phyloP scores from a whole-genome alignment of 108 stramenopile genomes.

The Nannochloropsis gaditana region DNA sequence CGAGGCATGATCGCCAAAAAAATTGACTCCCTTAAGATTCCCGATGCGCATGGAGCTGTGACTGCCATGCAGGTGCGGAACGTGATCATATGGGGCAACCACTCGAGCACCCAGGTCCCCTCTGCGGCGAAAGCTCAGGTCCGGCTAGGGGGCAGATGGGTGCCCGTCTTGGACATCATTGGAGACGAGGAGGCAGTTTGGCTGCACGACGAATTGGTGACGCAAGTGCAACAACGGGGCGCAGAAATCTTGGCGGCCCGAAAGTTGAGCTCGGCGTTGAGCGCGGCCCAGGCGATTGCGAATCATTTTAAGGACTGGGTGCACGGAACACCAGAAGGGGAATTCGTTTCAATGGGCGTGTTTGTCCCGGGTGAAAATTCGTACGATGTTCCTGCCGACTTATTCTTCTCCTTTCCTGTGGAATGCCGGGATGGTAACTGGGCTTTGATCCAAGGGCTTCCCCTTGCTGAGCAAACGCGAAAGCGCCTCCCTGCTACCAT shows the following conservation, averaged over 20 bases:
- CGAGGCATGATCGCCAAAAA: slow-evolving; percentile 36
- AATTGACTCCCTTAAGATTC: background rate
- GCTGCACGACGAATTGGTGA: slow-evolving; percentile 41
- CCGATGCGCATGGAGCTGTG: slow-evolving; percentile 45
- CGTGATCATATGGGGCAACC: slow-evolving; percentile 65
- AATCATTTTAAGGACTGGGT: slow-evolving; percentile 59
- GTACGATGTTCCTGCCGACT: slow-evolving; percentile 55
- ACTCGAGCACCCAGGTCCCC: slow-evolving; percentile 62
- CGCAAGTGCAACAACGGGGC: slow-evolving; percentile 57
- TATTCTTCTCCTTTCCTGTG: slow-evolving; percentile 60
- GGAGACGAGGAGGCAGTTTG: slow-evolving; percentile 35
- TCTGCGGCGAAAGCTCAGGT: slow-evolving; percentile 37
- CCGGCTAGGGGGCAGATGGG: slow-evolving; percentile 27
- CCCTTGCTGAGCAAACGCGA: slow-evolving; percentile 34
- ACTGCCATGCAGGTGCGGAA: slow-evolving; percentile 49
- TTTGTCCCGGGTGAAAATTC: slow-evolving; percentile 47
- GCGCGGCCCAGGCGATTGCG: slow-evolving; percentile 54
- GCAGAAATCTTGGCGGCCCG: slow-evolving; percentile 57
- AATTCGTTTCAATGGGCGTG: slow-evolving; percentile 58
- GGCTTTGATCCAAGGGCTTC: slow-evolving; percentile 46
- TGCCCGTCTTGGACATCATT: slow-evolving; percentile 44
- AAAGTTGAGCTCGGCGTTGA: slow-evolving; percentile 54
- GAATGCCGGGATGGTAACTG: slow-evolving; percentile 47
- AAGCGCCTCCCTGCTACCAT: slow-evolving; percentile 35
- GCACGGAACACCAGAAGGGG: slow-evolving; percentile 44